These are phyloP conservation scores for Dovyalis caffra DNA, from an alignment of 345 rosid genomes.

Conservation along the genomic window DNA sequence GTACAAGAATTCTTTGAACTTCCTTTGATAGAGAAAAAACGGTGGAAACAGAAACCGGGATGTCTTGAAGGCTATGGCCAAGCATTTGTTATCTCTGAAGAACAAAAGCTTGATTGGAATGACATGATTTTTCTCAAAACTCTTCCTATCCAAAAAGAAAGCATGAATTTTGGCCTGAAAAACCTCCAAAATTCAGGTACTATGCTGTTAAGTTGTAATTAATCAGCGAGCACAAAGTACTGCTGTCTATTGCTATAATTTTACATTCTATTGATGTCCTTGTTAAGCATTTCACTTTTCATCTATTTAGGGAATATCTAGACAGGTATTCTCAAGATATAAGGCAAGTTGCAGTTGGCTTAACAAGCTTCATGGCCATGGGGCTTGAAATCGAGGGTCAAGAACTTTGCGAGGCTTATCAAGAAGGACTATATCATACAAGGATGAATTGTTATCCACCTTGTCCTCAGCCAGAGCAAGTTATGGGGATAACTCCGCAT, in stretches of 20 bases:
- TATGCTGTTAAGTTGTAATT: too few relatives aligned
- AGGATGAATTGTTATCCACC: constrained; percentile 27
- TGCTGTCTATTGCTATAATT: too few relatives aligned
- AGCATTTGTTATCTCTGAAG: constrained; percentile 29
- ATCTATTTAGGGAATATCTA: constrained; percentile 18
- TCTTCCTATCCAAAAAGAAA: constrained; percentile 26
- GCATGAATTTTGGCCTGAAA: constrained; percentile 24
- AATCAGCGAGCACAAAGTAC: too few relatives aligned
- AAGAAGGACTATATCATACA: too few relatives aligned
- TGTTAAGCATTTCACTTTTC: too few relatives aligned
- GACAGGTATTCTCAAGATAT: constrained; percentile 20
- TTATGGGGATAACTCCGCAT: constrained; percentile 15
- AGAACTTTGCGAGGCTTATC: constrained; percentile 17
- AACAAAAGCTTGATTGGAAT: constrained; percentile 35
- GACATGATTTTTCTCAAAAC: constrained; percentile 35
- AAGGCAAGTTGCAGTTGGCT: constrained; percentile 14
- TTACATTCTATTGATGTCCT: too few relatives aligned
- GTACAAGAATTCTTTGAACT: constrained; percentile 14
- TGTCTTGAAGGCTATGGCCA: constrained; percentile 33
- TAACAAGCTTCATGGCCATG: constrained; percentile 19
- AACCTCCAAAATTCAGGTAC: constrained; percentile 24
- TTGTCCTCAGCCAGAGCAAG: constrained; percentile 25
- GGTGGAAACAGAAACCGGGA: constrained; percentile 26
- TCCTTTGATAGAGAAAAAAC: constrained; percentile 18
- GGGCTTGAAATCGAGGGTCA: constrained; percentile 11